These are phyloP conservation scores for Chrysosporium keratinophilum DNA, from an alignment of 2,329 filamentous ascomycete species.

Conservation along the genomic window DNA sequence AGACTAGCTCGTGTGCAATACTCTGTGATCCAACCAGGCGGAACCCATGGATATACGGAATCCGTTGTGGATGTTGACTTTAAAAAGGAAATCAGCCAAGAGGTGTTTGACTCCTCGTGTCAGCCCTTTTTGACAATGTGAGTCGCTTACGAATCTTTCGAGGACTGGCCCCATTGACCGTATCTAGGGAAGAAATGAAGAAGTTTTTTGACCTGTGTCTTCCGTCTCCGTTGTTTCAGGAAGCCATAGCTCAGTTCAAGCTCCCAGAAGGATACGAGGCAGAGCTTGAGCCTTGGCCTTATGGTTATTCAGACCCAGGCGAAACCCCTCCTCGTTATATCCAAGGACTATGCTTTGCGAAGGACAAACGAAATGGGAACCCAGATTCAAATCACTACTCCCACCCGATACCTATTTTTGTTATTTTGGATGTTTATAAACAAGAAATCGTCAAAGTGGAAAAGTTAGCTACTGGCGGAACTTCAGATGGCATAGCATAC, in stretches of 20 bases:
- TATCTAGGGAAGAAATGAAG: conserved; percentile 38
- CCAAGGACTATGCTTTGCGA: conserved; percentile 46
- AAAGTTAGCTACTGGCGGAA: conserved; percentile 44
- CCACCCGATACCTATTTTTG: conserved; percentile 50
- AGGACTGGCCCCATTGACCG: neutral
- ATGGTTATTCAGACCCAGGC: conserved; percentile 42
- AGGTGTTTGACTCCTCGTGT: conserved; percentile 39
- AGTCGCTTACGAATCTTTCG: neutral
- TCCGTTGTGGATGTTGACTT: conserved; percentile 41
- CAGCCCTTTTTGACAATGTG: conserved; percentile 42
- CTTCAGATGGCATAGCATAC: conserved; percentile 39
- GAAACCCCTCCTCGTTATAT: conserved; percentile 44
- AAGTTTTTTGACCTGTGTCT: conserved; percentile 41
- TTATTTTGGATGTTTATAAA: conserved; percentile 49
- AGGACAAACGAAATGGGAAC: conserved; percentile 38
- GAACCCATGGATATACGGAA: conserved; percentile 46
- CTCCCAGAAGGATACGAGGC: conserved; percentile 47
- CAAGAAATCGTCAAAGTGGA: conserved; percentile 49
- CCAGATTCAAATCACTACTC: conserved; percentile 53
- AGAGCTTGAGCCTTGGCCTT: conserved; percentile 49
- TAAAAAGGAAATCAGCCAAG: conserved; percentile 35
- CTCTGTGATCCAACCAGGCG: conserved; percentile 29
- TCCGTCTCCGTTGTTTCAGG: conserved; percentile 43
- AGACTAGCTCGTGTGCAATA: conserved; percentile 47
- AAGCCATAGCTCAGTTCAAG: conserved; percentile 42